Evolutionary conservation across 805 yeast species (phyloP).

Genomic region (Candida boleticola): DNA sequence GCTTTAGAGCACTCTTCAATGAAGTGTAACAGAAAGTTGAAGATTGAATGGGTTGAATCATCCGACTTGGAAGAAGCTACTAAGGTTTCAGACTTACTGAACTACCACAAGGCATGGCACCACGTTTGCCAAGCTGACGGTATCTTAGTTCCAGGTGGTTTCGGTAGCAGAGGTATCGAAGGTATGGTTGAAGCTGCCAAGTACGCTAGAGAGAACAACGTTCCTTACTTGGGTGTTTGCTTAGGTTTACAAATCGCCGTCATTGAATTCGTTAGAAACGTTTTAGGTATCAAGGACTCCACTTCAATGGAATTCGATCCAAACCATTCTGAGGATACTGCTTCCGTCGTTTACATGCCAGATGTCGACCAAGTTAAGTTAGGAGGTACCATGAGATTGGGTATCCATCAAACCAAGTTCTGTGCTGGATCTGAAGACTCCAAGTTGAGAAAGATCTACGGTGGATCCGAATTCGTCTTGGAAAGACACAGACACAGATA

Average conservation of each 20-base stretch:
- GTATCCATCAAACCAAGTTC: slow-evolving; percentile 87
- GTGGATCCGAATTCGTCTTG: slow-evolving; percentile 60
- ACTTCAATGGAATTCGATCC: slow-evolving; percentile 82
- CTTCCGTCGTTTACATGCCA: slow-evolving; percentile 95
- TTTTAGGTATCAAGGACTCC: slow-evolving; percentile 64
- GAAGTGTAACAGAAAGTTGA: slow-evolving; percentile 80
- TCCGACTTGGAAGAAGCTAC: slow-evolving; percentile 79
- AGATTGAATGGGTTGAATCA: slow-evolving; percentile 95
- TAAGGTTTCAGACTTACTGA: slow-evolving; percentile 61
- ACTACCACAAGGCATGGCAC: slow-evolving; percentile 95
- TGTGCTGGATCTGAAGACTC: slow-evolving; percentile 64
- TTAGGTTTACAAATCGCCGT: slow-evolving; percentile 97
- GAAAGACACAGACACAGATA: slow-evolving; percentile 99
- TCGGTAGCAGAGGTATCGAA: slow-evolving; percentile 95
- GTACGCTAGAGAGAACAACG: slow-evolving; percentile 95
- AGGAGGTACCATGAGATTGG: slow-evolving; percentile 99
- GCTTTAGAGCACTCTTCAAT: slow-evolving; percentile 93
- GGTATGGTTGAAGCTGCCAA: slow-evolving; percentile 97
- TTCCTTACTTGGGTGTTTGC: slow-evolving; percentile 96
- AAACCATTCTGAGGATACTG: slow-evolving; percentile 55
- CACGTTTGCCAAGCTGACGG: slow-evolving; percentile 91
- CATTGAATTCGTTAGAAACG: slow-evolving; percentile 85
- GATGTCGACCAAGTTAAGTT: slow-evolving; percentile 92
- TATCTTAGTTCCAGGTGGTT: slow-evolving; percentile 97
- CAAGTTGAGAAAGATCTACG: slow-evolving; percentile 74